Conservation (phyloP, 768 basidiomycete species). For the Tulasnella sp. region DNA sequence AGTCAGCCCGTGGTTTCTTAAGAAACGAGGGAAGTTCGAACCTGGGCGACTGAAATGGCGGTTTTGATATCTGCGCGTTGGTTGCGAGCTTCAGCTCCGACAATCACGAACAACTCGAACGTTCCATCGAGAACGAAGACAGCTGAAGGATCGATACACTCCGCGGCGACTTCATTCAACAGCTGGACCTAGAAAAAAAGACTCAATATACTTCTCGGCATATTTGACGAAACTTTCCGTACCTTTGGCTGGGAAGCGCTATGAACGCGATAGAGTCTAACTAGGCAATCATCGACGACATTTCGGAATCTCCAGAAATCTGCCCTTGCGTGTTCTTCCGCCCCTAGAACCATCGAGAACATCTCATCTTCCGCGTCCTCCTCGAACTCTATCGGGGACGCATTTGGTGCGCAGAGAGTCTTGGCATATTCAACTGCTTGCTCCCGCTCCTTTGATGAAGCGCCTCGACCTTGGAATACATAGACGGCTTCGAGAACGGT, state of each 20-base stretch:
- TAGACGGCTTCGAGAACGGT: conserved; percentile 66
- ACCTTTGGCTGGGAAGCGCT: conserved; percentile 39
- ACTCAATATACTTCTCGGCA: background rate
- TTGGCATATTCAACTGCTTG: conserved; percentile 62
- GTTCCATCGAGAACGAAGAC: conserved; percentile 70
- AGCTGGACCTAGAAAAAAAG: conserved; percentile 10
- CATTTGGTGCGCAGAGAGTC: conserved; percentile 41
- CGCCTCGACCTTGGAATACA: conserved; percentile 78
- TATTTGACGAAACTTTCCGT: conserved; percentile 8
- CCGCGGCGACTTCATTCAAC: conserved; percentile 19
- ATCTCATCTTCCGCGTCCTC: conserved; percentile 63
- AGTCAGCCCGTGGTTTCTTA: background rate
- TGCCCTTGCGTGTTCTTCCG: conserved; percentile 67
- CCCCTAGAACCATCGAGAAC: conserved; percentile 85
- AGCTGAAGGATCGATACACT: conserved; percentile 32
- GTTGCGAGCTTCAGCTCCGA: conserved; percentile 62
- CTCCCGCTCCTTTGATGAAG: conserved; percentile 52
- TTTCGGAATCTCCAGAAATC: conserved; percentile 79
- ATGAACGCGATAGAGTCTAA: conserved; percentile 57
- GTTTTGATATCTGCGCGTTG: conserved; percentile 57
- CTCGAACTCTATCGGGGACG: conserved; percentile 54
- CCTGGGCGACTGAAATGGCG: conserved; percentile 56
- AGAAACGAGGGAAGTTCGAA: conserved; percentile 35
- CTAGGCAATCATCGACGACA: conserved; percentile 40
- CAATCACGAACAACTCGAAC: conserved; percentile 75